These are phyloP conservation scores for Lepidium aucheri DNA, from an alignment of 345 rosid species.

Conservation along the genomic window DNA sequence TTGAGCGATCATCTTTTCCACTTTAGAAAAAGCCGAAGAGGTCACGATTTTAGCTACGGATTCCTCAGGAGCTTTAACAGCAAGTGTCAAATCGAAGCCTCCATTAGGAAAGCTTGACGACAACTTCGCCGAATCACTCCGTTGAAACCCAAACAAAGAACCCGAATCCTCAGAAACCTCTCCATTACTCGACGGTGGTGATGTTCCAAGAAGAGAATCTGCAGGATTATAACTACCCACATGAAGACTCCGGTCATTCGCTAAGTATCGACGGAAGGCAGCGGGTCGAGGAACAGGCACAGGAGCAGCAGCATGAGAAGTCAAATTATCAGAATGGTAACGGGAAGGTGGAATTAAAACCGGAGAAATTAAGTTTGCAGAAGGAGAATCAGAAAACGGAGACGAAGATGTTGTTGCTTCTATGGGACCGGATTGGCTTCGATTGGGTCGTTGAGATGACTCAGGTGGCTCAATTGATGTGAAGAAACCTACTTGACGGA, in stretches of 20 bases:
- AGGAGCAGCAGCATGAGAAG: slow-evolving; percentile 41
- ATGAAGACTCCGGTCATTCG: slow-evolving; percentile 6
- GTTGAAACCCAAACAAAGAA: slow-evolving; percentile 40
- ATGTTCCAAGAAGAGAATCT: slow-evolving; percentile 46
- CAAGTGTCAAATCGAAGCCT: slow-evolving; percentile 58
- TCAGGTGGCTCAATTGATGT: slow-evolving; percentile 44
- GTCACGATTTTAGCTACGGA: background rate
- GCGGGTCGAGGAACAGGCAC: slow-evolving; percentile 48
- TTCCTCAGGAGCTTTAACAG: slow-evolving; percentile 15
- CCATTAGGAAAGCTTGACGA: slow-evolving; percentile 72
- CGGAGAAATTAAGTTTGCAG: slow-evolving; percentile 45
- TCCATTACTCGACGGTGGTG: slow-evolving; percentile 42
- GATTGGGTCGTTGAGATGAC: slow-evolving; percentile 25
- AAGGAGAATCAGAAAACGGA: slow-evolving; percentile 43
- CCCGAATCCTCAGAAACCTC: slow-evolving; percentile 47
- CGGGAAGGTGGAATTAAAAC: slow-evolving; percentile 74
- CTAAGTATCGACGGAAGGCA: slow-evolving; percentile 16
- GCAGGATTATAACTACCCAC: slow-evolving; percentile 62
- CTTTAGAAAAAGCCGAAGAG: slow-evolving; percentile 8
- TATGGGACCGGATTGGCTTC: slow-evolving; percentile 44
- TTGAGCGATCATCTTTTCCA: slow-evolving; percentile 3
- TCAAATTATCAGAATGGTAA: slow-evolving; percentile 48
- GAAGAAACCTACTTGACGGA: slow-evolving; percentile 73
- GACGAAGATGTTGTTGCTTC: slow-evolving; percentile 32
- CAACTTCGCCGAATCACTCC: slow-evolving; percentile 49